Base-by-base conservation (phyloP, 495 filamentous ascomycete species). In the Neurospora sp. region DNA sequence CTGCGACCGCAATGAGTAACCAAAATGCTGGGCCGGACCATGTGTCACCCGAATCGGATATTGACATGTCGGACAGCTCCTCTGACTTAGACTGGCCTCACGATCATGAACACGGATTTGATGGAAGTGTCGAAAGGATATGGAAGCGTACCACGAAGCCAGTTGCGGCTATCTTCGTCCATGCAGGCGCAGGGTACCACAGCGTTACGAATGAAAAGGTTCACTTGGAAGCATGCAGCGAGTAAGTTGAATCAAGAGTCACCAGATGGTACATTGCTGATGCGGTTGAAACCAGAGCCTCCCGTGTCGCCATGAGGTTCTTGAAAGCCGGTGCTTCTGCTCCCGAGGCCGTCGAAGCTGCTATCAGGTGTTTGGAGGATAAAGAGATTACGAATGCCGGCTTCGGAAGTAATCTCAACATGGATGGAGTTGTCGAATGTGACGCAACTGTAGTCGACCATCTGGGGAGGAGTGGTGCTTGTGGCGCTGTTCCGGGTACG, bases 171-270 rank as follows among this genome's bases (percentile, higher is more conserved):
- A 92, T 98, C 41, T 98, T 97, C 79, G 90, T 98, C 73, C 96
- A 99, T 84, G 96, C 95, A 27, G 96, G 96, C 14, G 96, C 96
- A 20, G 96, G 96, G n/a, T 98, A 91, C 78, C 96, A 99, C 80
- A 97, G 93, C 77, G 77, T 84, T 18, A 87, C 91, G 70, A 98
- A 98, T 82, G 94, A 98, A 79, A 83, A 84, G 18, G 84, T 91
- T 44, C 96, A 99, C 79, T 87, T 98, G 14, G 84, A 91, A 76
- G 93, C 93, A 27, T 98, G 96, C 80, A 90, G 90, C 75, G 90
- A 93, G 96, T 98, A 86, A 85, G 93, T 88, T 23, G 35, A 62
- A 12, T 31, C 23, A 16, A 62, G 23, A 31, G 23, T 31, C 54
- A 62, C 11, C 54, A 62, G 23, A 16, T 8, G 54, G 6, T 6